Percentiles rank a stretch among this genome's conserved stretches.
These are phyloP conservation scores for Dissophora ornata DNA, from an alignment of 192 early-diverging fungal species.

Conservation along the genomic window DNA sequence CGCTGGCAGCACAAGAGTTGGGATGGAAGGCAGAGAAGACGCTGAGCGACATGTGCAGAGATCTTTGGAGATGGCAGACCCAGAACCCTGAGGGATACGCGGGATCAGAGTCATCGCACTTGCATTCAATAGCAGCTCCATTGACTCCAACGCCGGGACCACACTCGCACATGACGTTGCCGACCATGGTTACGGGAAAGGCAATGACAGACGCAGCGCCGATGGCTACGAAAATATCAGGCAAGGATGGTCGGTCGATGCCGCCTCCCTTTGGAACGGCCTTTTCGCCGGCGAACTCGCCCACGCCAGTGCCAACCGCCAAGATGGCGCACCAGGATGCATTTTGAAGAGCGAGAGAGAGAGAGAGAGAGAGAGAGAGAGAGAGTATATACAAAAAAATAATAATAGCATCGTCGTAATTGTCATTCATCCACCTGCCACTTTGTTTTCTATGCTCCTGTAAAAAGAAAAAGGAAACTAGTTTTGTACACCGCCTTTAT, in stretches of 20 bases:
- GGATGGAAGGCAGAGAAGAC: slow-evolving; percentile 52
- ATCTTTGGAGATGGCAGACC: slow-evolving; percentile 65
- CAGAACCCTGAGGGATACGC: slow-evolving; percentile 62
- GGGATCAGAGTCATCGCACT: not conserved
- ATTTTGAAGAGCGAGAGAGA: no score
- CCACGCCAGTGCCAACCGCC: slow-evolving; percentile 1
- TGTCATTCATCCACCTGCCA: not conserved
- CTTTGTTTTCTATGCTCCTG: not conserved
- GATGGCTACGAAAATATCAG: not conserved
- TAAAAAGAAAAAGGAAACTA: not conserved
- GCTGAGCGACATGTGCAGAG: slow-evolving; percentile 58
- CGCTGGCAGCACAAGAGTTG: slow-evolving; percentile 39
- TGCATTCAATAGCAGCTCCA: not conserved
- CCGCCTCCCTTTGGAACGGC: slow-evolving; percentile 7
- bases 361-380: no score
- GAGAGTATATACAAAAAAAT: no score
- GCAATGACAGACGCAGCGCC: no score
- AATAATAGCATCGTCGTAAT: not conserved
- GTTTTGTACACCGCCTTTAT: no score
- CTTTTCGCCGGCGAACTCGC: slow-evolving; percentile 5
- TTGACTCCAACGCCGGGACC: not conserved
- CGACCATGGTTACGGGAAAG: not conserved
- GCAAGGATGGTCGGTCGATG: slow-evolving; percentile 9
- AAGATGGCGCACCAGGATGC: slow-evolving; percentile 8
- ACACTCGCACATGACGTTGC: not conserved